phyloP scores from a whole-genome alignment of 345 rosid species.

The Microthlaspi erraticum region DNA sequence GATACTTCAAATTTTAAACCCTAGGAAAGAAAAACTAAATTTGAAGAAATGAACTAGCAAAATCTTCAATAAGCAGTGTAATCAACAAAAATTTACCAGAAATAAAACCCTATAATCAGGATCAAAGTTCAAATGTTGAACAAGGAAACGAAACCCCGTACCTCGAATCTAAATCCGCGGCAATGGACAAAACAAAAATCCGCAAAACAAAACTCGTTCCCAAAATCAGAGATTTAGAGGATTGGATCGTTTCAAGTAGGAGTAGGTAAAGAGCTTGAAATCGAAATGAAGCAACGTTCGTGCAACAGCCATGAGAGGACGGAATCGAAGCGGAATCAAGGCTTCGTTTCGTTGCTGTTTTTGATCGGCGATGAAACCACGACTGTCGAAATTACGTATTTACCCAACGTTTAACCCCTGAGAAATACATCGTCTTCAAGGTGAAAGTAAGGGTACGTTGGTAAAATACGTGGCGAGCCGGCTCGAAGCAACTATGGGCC shows the following conservation, averaged over 20 bases:
- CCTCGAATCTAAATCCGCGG: conserved; percentile 43
- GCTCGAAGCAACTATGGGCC: conserved; percentile 36
- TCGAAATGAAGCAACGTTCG: conserved; percentile 60
- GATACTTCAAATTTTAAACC: conserved; percentile 30
- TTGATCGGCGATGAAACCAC: conserved; percentile 85
- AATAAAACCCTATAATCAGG: conserved; percentile 47
- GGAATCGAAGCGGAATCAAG: conserved; percentile 46
- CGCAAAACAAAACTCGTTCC: conserved; percentile 27
- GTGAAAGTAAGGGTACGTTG: conserved; percentile 27
- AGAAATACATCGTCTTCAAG: neutral
- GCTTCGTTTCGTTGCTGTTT: conserved; percentile 54
- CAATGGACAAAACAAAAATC: conserved; percentile 21
- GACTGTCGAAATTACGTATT: conserved; percentile 38
- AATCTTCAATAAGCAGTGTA: conserved; percentile 31
- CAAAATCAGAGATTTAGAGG: conserved; percentile 29
- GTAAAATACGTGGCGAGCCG: conserved; percentile 32
- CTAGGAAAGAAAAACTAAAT: conserved; percentile 29
- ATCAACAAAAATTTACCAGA: conserved; percentile 6
- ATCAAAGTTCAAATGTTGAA: conserved; percentile 36
- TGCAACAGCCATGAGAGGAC: conserved; percentile 55
- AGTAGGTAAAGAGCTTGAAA: conserved; percentile 46
- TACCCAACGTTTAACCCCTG: conserved; percentile 46
- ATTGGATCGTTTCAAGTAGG: conserved; percentile 21
- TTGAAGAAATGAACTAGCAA: conserved; percentile 8
- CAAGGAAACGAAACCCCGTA: conserved; percentile 38